Evolutionary conservation across 257 asterid genomes (phyloP).

Genomic region (Euphrasia confusa): DNA sequence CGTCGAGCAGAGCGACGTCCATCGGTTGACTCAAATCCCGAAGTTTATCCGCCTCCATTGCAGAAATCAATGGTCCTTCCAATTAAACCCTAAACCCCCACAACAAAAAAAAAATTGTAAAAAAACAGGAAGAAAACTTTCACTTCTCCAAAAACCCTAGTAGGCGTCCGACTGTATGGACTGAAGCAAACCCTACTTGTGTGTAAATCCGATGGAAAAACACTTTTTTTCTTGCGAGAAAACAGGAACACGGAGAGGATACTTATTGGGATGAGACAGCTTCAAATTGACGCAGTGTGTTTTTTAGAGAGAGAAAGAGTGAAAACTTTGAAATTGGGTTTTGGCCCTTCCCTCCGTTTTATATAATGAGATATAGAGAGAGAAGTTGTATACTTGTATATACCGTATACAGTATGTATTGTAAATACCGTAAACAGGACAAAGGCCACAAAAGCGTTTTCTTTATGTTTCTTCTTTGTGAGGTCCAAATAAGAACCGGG

Average conservation of each 20-base stretch:
- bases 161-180: slow-evolving; percentile 16
- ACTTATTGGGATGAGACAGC: slow-evolving; percentile 39
- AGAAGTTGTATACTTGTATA: no score
- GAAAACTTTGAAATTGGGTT: slow-evolving; percentile 36
- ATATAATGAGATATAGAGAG: slow-evolving; percentile 1
- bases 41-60: slow-evolving; percentile 83
- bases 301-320: slow-evolving; percentile 31
- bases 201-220: background rate
- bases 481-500: no score
- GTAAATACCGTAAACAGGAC: no score
- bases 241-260: slow-evolving; percentile 9
- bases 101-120: no score
- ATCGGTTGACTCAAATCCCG: slow-evolving; percentile 89
- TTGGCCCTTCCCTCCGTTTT: slow-evolving; percentile 38
- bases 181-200: slow-evolving; percentile 29
- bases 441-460: no score
- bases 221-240: background rate
- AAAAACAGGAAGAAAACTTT: no score
- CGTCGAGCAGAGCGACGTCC: slow-evolving; percentile 81
- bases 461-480: background rate
- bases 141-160: slow-evolving; percentile 33
- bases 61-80: slow-evolving; percentile 23
- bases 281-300: slow-evolving; percentile 50
- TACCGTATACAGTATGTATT: no score
- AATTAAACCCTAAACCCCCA: slow-evolving; percentile 38